phyloP scores from a whole-genome alignment of 1,139 yeast species.

The Kodamaea arcana region DNA sequence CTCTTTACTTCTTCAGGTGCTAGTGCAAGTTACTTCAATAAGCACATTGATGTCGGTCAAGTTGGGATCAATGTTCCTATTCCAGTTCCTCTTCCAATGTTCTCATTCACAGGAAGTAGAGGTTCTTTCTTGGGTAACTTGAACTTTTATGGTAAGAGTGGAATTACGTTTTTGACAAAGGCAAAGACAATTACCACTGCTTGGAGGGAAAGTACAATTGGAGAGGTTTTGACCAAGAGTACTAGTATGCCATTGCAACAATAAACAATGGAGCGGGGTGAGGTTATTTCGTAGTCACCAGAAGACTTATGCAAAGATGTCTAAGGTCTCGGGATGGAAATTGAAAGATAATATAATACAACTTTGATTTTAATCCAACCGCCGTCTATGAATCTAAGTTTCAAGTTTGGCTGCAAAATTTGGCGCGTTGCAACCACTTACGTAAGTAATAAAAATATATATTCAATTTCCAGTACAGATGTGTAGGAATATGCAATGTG shows the following conservation, averaged over 20 bases:
- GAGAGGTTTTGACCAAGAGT: conserved; percentile 47
- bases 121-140: conserved; percentile 75
- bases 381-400: too few species aligned
- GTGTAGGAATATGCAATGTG: too few species aligned
- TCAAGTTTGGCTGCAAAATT: too few species aligned
- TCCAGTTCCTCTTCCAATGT: conserved; percentile 84
- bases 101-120: conserved; percentile 76
- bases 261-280: too few species aligned
- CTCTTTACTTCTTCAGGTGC: conserved; percentile 70
- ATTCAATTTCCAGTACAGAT: too few species aligned
- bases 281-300: too few species aligned
- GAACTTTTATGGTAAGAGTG: conserved; percentile 77
- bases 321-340: too few species aligned
- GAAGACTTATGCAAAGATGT: too few species aligned
- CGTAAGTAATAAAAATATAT: too few species aligned
- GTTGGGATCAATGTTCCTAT: conserved; percentile 79
- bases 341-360: too few species aligned
- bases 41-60: conserved; percentile 71
- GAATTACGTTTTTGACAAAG: conserved; percentile 68
- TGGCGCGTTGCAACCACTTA: too few species aligned
- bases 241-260: conserved; percentile 66
- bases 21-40: conserved; percentile 65
- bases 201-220: conserved; percentile 62
- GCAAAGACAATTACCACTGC: conserved; percentile 71
- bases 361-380: too few species aligned